A percentile compares a stretch with the other conserved stretches of the same genome.
phyloP scores from a whole-genome alignment of 257 asterid species.

The Plantago major region DNA sequence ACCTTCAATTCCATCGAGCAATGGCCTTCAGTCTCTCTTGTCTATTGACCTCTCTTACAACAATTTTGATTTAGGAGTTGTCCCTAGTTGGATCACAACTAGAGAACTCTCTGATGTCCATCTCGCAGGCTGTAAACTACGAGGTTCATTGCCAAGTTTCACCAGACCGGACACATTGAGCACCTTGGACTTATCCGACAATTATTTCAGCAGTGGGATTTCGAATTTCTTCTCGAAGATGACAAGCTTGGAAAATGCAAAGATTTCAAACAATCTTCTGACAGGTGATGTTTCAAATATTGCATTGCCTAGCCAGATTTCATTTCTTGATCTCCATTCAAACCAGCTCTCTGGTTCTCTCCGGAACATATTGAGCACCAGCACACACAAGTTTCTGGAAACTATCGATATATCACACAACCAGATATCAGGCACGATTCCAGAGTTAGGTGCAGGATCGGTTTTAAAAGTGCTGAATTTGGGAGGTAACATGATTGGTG shows the following conservation, averaged over 20 bases:
- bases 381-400: slow-evolving; percentile 56
- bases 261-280: slow-evolving; percentile 61
- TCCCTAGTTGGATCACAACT: slow-evolving; percentile 71
- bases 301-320: slow-evolving; percentile 55
- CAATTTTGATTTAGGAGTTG: slow-evolving; percentile 44
- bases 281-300: slow-evolving; percentile 52
- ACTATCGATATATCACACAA: slow-evolving; percentile 60
- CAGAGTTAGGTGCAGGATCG: slow-evolving; percentile 40
- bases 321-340: slow-evolving; percentile 59
- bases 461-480: slow-evolving; percentile 55
- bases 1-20: slow-evolving; percentile 36
- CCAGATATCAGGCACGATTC: slow-evolving; percentile 61
- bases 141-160: slow-evolving; percentile 70
- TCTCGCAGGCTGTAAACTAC: slow-evolving; percentile 71
- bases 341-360: slow-evolving; percentile 71
- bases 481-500: slow-evolving; percentile 64
- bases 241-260: slow-evolving; percentile 48
- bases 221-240: slow-evolving; percentile 47
- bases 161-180: slow-evolving; percentile 56
- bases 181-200: slow-evolving; percentile 72
- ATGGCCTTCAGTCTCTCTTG: slow-evolving; percentile 54
- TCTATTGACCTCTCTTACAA: slow-evolving; percentile 82
- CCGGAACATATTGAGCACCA: slow-evolving; percentile 37
- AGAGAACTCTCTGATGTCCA: slow-evolving; percentile 63
- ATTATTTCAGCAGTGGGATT: slow-evolving; percentile 61